Percentiles rank a stretch among this genome's conserved stretches.
Conservation (phyloP, 805 yeast species). For the Lachancea thermotolerans region DNA sequence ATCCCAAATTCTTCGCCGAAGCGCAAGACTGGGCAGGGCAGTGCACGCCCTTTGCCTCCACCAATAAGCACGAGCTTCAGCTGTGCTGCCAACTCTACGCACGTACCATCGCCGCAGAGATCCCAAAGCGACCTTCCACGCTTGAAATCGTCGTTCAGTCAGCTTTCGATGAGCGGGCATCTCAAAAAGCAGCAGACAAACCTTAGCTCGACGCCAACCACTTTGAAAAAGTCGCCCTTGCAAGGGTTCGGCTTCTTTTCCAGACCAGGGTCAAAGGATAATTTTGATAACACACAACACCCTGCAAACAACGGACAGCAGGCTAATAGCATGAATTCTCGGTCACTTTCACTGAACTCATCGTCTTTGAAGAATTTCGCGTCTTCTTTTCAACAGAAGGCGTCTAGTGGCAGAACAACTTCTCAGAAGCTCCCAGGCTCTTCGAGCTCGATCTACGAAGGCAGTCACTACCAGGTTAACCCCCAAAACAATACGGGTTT, state of each 20-base stretch:
- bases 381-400: constrained; percentile 32
- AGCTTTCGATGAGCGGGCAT: constrained; percentile 19
- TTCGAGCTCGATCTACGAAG: constrained; percentile 21
- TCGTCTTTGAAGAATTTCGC: constrained; percentile 29
- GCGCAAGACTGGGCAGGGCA: constrained; percentile 3
- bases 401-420: constrained; percentile 39
- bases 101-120: constrained; percentile 9
- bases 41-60: constrained; percentile 8
- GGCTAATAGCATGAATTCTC: constrained; percentile 12
- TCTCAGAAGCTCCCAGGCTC: constrained; percentile 40
- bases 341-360: constrained; percentile 33
- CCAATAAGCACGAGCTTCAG: constrained; percentile 4
- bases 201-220: constrained; percentile 14
- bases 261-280: constrained; percentile 26
- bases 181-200: constrained; percentile 19
- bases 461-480: constrained; percentile 6
- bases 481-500: constrained; percentile 22
- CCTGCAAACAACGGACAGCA: constrained; percentile 12
- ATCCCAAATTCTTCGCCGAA: constrained; percentile 6
- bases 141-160: constrained; percentile 21
- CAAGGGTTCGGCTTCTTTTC: constrained; percentile 29
- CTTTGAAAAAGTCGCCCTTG: constrained; percentile 27
- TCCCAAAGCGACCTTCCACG: constrained; percentile 22
- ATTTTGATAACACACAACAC: constrained; percentile 10
- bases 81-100: background rate